These are phyloP conservation scores for Stromatinia cepivora DNA, from an alignment of 2,329 filamentous ascomycete species.

Conservation along the genomic window DNA sequence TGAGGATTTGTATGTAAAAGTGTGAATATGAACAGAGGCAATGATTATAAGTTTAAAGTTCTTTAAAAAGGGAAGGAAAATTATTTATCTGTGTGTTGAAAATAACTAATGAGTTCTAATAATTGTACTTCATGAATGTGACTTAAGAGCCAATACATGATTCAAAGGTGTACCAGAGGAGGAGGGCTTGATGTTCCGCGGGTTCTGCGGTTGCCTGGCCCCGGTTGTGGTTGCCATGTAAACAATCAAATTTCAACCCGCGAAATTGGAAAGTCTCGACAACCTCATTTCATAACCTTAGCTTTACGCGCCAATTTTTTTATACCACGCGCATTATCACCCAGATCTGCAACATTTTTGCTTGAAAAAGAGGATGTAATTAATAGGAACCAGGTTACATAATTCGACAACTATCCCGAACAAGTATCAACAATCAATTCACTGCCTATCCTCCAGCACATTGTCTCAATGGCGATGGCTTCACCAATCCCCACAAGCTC, in stretches of 20 bases:
- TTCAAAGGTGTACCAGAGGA: background rate
- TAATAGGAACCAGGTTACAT: constrained; percentile 28
- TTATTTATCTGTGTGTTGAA: background rate
- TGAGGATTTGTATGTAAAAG: background rate
- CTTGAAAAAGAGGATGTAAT: constrained; percentile 31
- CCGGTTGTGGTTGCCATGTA: constrained; percentile 6
- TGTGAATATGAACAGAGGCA: background rate
- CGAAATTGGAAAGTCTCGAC: constrained; percentile 1
- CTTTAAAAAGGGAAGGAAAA: background rate
- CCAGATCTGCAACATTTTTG: constrained; percentile 25
- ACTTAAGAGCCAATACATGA: background rate
- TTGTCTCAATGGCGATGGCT: constrained; percentile 49
- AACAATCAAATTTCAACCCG: constrained; percentile 11
- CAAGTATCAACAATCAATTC: constrained; percentile 16
- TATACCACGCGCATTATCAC: constrained; percentile 35
- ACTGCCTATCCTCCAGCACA: background rate
- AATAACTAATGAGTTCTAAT: background rate
- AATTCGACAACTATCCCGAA: constrained; percentile 23
- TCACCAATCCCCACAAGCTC: constrained; percentile 58
- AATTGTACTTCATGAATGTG: background rate
- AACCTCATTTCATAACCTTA: background rate
- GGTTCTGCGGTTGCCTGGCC: background rate
- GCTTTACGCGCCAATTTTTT: constrained; percentile 6
- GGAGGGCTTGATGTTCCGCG: background rate
- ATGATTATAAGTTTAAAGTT: background rate